Evolutionary conservation across 345 rosid species (phyloP), one percentile per base, ranked within the genome.

Genomic region (Eutrema heterophyllum): DNA sequence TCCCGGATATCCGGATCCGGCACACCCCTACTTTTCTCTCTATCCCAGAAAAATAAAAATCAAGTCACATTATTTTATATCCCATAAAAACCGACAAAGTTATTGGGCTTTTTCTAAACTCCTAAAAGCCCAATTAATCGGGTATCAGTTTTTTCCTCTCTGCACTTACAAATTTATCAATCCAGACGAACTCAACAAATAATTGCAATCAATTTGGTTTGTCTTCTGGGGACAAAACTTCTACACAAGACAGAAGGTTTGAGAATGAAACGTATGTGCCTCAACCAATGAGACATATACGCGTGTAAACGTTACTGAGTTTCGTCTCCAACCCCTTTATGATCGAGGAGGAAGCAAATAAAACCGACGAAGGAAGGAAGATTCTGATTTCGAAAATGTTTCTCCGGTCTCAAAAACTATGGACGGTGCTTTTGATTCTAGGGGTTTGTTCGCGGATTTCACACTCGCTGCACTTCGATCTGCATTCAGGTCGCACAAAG

Each of bases 401-500:
- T 71, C 64, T 71, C 80, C 65, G 61, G n/a, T 71, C 56, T 12
- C 27, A 13, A 14, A 77, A 64, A 3, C 4, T 57, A 71, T 71
- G 76, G 72, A 70, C 48, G 63, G 46, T 66, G 43, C 1, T 77
- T 65, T 4, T 80, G 40, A 56, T 75, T 5, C 7, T 87, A 16
- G 76, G 67, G 79, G 4, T 85, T 27, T 60, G 77, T 10, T 72
- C 70, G 6, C 77, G 74, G 5, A 45, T 70, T 12, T 66, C 92
- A 5, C 60, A 80, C 11, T 85, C 97, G 0, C 64, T 95, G 10
- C 90, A 91, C 35, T 92, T 95, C 86, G 97, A 95, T 49, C 16
- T 95, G 27, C 78, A 81, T 52, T 90, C 99, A 40, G 92, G 89
- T n/a, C 91, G 84, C 14, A 87, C 96, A 5, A 95, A 90, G 68